Conservation (phyloP, 2,329 filamentous ascomycete genomes). For the Colletotrichum sp. region DNA sequence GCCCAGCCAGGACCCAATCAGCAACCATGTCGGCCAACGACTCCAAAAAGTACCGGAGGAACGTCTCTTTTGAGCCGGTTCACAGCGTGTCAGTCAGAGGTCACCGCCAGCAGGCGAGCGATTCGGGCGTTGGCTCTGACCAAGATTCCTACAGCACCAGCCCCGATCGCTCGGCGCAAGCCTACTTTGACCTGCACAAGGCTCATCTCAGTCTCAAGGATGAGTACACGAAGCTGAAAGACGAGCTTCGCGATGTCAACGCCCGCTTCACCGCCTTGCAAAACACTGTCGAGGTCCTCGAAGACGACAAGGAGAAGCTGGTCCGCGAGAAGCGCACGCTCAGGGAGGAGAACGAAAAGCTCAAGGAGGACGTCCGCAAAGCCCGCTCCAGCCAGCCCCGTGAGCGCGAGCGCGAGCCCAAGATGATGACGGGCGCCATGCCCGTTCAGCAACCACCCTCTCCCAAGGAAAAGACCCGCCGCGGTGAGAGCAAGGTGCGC, state of each 20-base stretch:
- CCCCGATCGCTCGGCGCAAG: slow-evolving; percentile 23
- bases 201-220: slow-evolving; percentile 20
- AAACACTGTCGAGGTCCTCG: slow-evolving; percentile 30
- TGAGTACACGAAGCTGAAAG: slow-evolving; percentile 22
- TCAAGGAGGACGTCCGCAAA: slow-evolving; percentile 12
- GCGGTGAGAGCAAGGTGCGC: slow-evolving; percentile 30
- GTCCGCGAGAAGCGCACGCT: slow-evolving; percentile 28
- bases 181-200: slow-evolving; percentile 14
- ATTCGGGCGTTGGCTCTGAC: slow-evolving; percentile 26
- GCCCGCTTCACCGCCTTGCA: slow-evolving; percentile 26
- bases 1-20: background rate
- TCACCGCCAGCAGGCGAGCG: slow-evolving; percentile 23
- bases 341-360: slow-evolving; percentile 29
- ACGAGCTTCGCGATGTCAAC: slow-evolving; percentile 29
- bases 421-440: slow-evolving; percentile 28
- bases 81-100: slow-evolving; percentile 8
- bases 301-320: slow-evolving; percentile 35
- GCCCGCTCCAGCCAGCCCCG: slow-evolving; percentile 4
- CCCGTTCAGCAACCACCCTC: slow-evolving; percentile 25
- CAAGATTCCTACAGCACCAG: slow-evolving; percentile 21
- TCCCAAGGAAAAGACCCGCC: slow-evolving; percentile 29
- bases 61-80: slow-evolving; percentile 15
- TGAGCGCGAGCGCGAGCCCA: slow-evolving; percentile 19
- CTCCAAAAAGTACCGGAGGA: slow-evolving; percentile 7
- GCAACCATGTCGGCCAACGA: slow-evolving; percentile 21